Base-by-base conservation (phyloP, 2,329 filamentous ascomycete species). In the Epichloe sibirici region DNA sequence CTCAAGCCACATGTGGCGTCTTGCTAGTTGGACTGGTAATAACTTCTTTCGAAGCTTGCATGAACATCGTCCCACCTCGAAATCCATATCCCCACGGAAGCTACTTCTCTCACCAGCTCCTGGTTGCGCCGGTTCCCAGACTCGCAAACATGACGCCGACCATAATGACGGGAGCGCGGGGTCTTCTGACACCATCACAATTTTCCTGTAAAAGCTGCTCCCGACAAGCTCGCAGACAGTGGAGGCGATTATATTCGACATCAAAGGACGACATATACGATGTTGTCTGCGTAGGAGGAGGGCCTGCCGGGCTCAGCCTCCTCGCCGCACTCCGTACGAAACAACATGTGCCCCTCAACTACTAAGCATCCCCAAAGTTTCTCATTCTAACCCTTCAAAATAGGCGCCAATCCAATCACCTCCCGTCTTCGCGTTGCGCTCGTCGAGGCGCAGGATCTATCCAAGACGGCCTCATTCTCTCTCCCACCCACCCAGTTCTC, bases 271-370 rank as follows among this genome's bases (percentile, higher is more conserved):
- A 94, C 58, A 83, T 95, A 62, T 96, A 93, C 73, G 90, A 95
- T 78, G 86, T 95, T 35, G 88, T 95, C 57, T 93, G 89, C 62
- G 86, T 95, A 51, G 90, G 90, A 56, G 90, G 90, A 56, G 90
- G 90, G 5, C 90, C 90, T 25, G 90, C 90, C 45, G 91, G 91
- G 52, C 75, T 98, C 53, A 94, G 89, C 62, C 78, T 94, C 35
- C 71, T 90, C 52, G 80, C 86, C 55, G 85, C 87, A 59, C 75
- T 93, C 44, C 83, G 87, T 90, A 76, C 34, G 49, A 51, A 34
- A 13, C 21, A 13, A 25, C 17, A 35, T 17, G 15, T 17, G n/a
- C 13, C 9, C 31, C 31, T 31, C 31, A 31, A 31, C 31, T 31
- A 31, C 17, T 21, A 2, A 11, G 31, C 31, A 31, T 31, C 31